Evolutionary conservation across 2,329 filamentous ascomycete species (phyloP), one percentile per base, ranked within the genome.

Genomic region (Fusarium tjaetaba): DNA sequence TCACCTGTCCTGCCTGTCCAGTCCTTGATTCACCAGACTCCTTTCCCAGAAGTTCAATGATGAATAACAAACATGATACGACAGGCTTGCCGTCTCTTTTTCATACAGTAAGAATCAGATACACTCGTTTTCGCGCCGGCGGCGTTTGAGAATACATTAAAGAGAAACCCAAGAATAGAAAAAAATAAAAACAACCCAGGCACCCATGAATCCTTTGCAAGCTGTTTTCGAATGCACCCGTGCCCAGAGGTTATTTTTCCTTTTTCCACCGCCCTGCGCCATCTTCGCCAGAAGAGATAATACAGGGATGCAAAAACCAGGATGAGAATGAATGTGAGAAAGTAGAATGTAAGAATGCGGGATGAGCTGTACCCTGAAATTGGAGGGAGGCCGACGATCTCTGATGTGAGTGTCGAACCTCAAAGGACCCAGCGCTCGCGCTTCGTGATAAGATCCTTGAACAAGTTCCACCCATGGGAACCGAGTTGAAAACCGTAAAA

Each of bases 401-500:
- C 51, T 26, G 28, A 26, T 11, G 9, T 16, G 30, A 43, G 28
- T 18, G n/a, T 61, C 52, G 28, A 51, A 43, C 52, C 66, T 41
- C 53, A 34, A 60, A 70, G 48, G 45, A 39, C 57, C 28, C 70
- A 65, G 72, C 60, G 60, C 61, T 69, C 48, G 56, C 60, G 59
- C 70, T 67, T 43, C 48, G 39, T 65, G 49, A 66, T 68, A 62
- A 59, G 62, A 76, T 68, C 51, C 60, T 58, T 61, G 57, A 46
- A 59, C 46, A 38, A 58, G 55, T 56, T 61, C 61, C 61, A n/a
- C 51, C 56, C 41, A 41, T 64, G 28, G 65, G 61, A 70, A 65
- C 66, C 36, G 62, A 57, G 59, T 73, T 73, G 53, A 74, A 75
- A 65, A 68, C 72, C 62, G 61, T 61, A 71, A 76, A 76, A 72